Percentiles rank a stretch among this genome's conserved stretches.
phyloP scores from a whole-genome alignment of 208 protist genomes.

The Trypanosoma melophagium region DNA sequence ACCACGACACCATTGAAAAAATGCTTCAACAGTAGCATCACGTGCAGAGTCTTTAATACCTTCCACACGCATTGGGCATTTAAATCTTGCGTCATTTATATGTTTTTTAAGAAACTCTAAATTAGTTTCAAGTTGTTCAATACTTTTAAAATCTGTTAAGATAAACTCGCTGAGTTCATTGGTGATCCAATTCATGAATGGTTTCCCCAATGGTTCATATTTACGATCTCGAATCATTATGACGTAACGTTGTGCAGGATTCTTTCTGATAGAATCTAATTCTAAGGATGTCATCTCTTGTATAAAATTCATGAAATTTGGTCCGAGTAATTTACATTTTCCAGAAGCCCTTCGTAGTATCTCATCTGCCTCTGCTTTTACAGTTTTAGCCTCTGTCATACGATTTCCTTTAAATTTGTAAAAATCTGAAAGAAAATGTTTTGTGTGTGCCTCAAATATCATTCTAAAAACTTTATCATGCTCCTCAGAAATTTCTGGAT shows the following conservation, averaged over 20 bases:
- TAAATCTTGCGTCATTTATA: conserved; percentile 62
- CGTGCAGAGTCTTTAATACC: conserved; percentile 59
- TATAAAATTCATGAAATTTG: conserved; percentile 88
- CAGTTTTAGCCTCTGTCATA: conserved; percentile 61
- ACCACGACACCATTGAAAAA: conserved; percentile 86
- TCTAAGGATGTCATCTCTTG: conserved; percentile 89
- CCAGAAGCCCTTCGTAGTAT: conserved; percentile 73
- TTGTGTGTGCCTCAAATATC: conserved; percentile 86
- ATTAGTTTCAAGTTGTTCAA: conserved; percentile 82
- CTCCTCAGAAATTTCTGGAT: conserved; percentile 69
- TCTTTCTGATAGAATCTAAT: conserved; percentile 84
- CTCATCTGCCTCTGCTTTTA: conserved; percentile 80
- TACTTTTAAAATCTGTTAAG: conserved; percentile 55
- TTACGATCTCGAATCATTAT: conserved; percentile 77
- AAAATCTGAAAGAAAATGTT: conserved; percentile 87
- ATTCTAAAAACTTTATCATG: conserved; percentile 75
- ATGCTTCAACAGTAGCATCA: conserved; percentile 73
- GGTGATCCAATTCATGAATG: conserved; percentile 85
- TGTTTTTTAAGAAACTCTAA: conserved; percentile 69
- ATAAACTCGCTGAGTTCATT: conserved; percentile 79
- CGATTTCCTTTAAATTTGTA: conserved; percentile 85
- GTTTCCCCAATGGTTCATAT: conserved; percentile 74
- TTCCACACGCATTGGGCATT: conserved; percentile 64
- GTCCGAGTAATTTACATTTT: conserved; percentile 83
- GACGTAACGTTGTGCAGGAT: conserved; percentile 81